phyloP scores from a whole-genome alignment of 1,284 basidiomycete genomes.

The Trametes sp. region DNA sequence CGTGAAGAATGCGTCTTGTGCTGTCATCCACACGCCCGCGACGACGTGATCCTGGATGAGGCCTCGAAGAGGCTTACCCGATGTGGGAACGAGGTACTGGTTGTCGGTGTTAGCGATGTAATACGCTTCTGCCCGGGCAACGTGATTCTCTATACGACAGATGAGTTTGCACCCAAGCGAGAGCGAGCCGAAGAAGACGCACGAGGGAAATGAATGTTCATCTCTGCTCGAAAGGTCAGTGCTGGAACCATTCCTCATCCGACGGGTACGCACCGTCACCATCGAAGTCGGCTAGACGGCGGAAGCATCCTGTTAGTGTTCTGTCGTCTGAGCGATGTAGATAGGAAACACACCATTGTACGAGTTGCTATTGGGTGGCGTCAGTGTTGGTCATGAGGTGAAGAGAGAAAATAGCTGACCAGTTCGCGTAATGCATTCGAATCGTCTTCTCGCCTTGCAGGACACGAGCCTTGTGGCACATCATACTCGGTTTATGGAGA shows the following conservation, averaged over 20 bases:
- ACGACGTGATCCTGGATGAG: slow-evolving; percentile 99
- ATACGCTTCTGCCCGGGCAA: slow-evolving; percentile 93
- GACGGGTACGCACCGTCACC: slow-evolving; percentile 79
- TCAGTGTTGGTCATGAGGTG: slow-evolving; percentile 6
- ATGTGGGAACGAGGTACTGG: slow-evolving; percentile 98
- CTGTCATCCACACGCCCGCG: slow-evolving; percentile 99
- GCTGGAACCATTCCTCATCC: slow-evolving; percentile 1
- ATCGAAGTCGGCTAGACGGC: slow-evolving; percentile 90
- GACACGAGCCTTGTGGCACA: slow-evolving; percentile 96
- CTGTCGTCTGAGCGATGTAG: background rate
- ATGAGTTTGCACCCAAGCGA: slow-evolving; percentile 18
- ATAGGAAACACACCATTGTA: slow-evolving; percentile 83
- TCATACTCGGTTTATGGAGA: slow-evolving; percentile 99
- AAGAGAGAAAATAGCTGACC: slow-evolving; percentile 57
- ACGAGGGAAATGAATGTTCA: slow-evolving; percentile 99
- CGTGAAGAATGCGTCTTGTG: slow-evolving; percentile 93
- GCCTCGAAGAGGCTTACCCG: slow-evolving; percentile 96
- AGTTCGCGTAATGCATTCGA: slow-evolving; percentile 99
- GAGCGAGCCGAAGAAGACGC: slow-evolving; percentile 45
- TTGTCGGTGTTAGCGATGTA: slow-evolving; percentile 98
- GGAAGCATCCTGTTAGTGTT: slow-evolving; percentile 10
- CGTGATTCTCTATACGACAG: slow-evolving; percentile 75
- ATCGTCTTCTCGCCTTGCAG: slow-evolving; percentile 98
- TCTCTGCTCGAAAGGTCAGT: slow-evolving; percentile 64
- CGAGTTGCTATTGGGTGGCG: slow-evolving; percentile 75